Evolutionary conservation across 1,139 yeast genomes (phyloP), one percentile per base, ranked within the genome.

Genomic region (Saccharomyces hybrid): DNA sequence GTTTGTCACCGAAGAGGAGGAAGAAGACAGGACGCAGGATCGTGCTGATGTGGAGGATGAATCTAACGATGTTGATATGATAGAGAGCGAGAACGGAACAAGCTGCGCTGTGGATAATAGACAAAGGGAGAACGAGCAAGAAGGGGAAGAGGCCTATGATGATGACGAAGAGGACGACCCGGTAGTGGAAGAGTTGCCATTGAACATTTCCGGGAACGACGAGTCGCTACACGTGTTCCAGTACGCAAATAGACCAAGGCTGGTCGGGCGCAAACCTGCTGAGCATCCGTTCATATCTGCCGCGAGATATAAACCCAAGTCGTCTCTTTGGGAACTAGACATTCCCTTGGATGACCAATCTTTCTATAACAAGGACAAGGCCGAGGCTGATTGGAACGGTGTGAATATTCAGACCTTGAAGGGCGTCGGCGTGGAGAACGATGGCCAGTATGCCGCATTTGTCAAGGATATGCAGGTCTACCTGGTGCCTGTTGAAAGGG

Each of bases 151-250:
- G 7, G 48, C 23, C 23, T 19, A 27, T 25, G n/a, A 6, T n/a
- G 54, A 52, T 29, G 55, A 54, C 25, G 75, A 71, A 25, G 79
- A 75, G 0, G 88, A 83, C 42, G 97, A 91, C 71, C 95, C 96
- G 1, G 78, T 93, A 9, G 77, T 90, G 1, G 78, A 81, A 51
- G 88, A 88, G 51, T 80, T 88, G 16, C 97, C 98, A 1, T 74
- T 93, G 9, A 79, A 75, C 57, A 59, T 78, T 47, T 71, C 78
- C 7, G 64, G 71, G 47, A 55, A 63, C 48, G 59, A 64, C 51
- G 59, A 64, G 46, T 58, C 60, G 56, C 60, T 82, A 34, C 72
- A 76, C 52, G 64, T 83, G 27, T 66, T 84, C 50, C 98, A 91
- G 69, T 91, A 83, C 64, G 89, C 93, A 1, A 88, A 88, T 5